These are phyloP conservation scores for Elaeagnus macrophylla DNA, from an alignment of 306 rosid genomes.

Conservation along the genomic window DNA sequence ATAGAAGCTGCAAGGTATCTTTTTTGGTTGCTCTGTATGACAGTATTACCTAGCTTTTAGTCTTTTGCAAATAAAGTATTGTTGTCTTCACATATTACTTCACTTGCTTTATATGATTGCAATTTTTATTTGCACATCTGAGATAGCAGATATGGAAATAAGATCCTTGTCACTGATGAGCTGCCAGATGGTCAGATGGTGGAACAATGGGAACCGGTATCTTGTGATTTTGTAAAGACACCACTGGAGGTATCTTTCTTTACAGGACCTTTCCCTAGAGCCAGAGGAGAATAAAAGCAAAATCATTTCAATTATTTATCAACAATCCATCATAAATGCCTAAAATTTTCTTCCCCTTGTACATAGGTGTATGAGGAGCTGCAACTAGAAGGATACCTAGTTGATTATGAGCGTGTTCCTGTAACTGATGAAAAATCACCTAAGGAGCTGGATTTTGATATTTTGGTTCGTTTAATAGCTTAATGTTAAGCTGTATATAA, in stretches of 20 bases:
- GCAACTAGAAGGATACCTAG: constrained; percentile 68
- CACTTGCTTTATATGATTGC: constrained; percentile 16
- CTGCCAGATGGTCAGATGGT: constrained; percentile 98
- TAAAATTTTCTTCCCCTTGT: constrained; percentile 16
- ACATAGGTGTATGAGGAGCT: constrained; percentile 72
- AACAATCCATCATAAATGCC: constrained; percentile 17
- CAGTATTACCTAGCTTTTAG: not conserved
- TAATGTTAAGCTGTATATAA: constrained; percentile 1
- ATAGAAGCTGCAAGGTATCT: constrained; percentile 75
- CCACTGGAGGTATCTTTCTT: constrained; percentile 57
- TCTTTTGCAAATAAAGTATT: constrained; percentile 3
- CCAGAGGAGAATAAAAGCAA: constrained; percentile 4
- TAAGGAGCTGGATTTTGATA: constrained; percentile 76
- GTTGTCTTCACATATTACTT: constrained; percentile 2
- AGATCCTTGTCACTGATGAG: constrained; percentile 93
- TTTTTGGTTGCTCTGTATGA: constrained; percentile 11
- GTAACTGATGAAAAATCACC: constrained; percentile 93
- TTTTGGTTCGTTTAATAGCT: constrained; percentile 50
- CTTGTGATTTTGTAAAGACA: constrained; percentile 61
- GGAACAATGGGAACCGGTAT: constrained; percentile 90
- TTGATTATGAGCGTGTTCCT: constrained; percentile 92
- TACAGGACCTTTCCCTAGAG: constrained; percentile 12
- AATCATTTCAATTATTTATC: not conserved
- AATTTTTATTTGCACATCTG: constrained; percentile 28
- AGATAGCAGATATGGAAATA: constrained; percentile 63